Evolutionary conservation across 2,329 filamentous ascomycete genomes (phyloP).

Genomic region (Fusarium sacchari): DNA sequence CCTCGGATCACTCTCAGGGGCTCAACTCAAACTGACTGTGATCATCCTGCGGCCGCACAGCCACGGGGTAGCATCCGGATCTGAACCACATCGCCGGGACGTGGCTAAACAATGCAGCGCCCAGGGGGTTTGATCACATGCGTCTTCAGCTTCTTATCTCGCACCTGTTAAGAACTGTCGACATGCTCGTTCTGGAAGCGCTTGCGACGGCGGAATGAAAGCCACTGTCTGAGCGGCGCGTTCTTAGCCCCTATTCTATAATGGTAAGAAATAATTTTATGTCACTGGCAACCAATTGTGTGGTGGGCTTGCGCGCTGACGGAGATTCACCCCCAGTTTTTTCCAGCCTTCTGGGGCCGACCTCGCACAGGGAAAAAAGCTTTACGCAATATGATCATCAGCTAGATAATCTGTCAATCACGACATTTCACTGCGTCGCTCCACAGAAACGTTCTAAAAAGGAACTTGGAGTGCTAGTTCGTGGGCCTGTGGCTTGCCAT

Average conservation of each 20-base stretch:
- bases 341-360: constrained; percentile 3
- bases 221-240: background rate
- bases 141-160: background rate
- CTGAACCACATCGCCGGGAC: constrained; percentile 17
- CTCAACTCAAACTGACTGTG: too few species aligned
- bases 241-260: constrained; percentile 3
- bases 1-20: background rate
- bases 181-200: background rate
- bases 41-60: background rate
- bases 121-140: background rate
- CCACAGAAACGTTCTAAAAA: background rate
- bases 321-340: background rate
- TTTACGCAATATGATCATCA: background rate
- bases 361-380: background rate
- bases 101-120: background rate
- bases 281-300: background rate
- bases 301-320: background rate
- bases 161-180: background rate
- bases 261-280: background rate
- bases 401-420: background rate
- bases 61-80: constrained; percentile 12
- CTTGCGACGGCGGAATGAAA: background rate
- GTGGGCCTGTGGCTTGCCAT: background rate
- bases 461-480: constrained; percentile 9
- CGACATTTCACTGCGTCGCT: background rate